phyloP scores from a whole-genome alignment of 2,329 filamentous ascomycete genomes.

The Grosmannia serpens region DNA sequence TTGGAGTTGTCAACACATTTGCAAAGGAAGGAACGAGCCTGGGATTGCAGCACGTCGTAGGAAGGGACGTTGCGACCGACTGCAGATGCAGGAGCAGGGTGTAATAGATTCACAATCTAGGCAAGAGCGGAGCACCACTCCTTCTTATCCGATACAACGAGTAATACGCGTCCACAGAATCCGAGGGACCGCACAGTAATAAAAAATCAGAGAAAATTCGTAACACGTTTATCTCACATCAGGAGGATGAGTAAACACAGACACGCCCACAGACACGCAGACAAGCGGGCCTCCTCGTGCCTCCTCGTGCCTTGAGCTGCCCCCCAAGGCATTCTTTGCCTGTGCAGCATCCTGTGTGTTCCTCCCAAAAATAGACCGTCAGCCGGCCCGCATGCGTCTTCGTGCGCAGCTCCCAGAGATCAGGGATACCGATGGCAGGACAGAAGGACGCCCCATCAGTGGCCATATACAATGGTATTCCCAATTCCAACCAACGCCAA shows the following conservation, averaged over 20 bases:
- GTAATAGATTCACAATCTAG: slow-evolving; percentile 2
- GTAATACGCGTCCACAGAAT: background rate
- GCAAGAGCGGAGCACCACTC: background rate
- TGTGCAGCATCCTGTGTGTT: background rate
- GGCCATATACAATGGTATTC: background rate
- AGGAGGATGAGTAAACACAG: background rate
- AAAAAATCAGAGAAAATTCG: background rate
- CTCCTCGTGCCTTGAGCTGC: background rate
- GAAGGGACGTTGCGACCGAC: background rate
- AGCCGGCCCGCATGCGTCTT: background rate
- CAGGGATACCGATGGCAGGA: background rate
- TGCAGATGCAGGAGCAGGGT: background rate
- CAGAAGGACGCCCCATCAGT: background rate
- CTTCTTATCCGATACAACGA: background rate
- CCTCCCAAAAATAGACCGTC: background rate
- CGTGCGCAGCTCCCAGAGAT: background rate
- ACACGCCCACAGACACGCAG: background rate
- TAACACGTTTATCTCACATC: background rate
- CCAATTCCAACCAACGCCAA: background rate
- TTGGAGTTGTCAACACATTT: too few species aligned
- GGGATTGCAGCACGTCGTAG: background rate
- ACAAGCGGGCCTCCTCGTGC: background rate
- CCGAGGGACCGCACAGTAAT: background rate
- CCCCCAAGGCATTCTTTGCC: background rate
- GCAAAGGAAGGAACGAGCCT: background rate